phyloP scores from a whole-genome alignment of 2,329 filamentous ascomycete genomes.

The Paraphaeosphaeria sporulosa region DNA sequence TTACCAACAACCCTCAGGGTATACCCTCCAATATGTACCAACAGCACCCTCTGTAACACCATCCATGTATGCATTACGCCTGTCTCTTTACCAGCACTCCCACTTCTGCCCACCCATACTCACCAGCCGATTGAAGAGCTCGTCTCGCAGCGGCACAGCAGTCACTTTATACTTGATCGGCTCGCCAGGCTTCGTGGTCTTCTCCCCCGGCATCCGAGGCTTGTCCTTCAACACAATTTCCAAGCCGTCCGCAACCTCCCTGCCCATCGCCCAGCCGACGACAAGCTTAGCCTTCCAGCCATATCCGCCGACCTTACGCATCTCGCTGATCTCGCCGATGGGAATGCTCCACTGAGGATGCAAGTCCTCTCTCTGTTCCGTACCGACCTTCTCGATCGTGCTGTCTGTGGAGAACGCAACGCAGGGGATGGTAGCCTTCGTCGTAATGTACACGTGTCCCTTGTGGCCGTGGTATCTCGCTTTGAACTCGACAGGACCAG shows the following conservation, averaged over 20 bases:
- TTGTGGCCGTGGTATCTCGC: conserved; percentile 74
- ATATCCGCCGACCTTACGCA: conserved; percentile 81
- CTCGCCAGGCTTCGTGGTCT: conserved; percentile 16
- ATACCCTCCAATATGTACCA: background rate
- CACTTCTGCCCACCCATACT: conserved; percentile 83
- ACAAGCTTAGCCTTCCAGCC: conserved; percentile 87
- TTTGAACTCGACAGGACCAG: conserved; percentile 80
- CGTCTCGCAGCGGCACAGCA: conserved; percentile 74
- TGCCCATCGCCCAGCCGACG: conserved; percentile 78
- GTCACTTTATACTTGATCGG: conserved; percentile 70
- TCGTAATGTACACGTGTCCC: conserved; percentile 75
- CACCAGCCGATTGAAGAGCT: conserved; percentile 80
- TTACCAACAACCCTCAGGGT: background rate
- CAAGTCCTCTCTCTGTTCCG: conserved; percentile 58
- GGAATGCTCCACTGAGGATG: conserved; percentile 73
- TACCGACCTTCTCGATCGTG: conserved; percentile 55
- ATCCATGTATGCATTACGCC: too few species aligned
- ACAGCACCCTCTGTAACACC: background rate
- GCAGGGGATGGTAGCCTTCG: conserved; percentile 70
- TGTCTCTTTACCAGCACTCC: conserved; percentile 70
- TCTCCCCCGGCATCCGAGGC: background rate
- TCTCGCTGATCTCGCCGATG: conserved; percentile 73
- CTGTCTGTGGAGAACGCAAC: conserved; percentile 69
- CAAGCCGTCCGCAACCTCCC: conserved; percentile 78
- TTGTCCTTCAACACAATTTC: conserved; percentile 66